phyloP scores from a whole-genome alignment of 129 eudicot species.

The Centella asiatica region DNA sequence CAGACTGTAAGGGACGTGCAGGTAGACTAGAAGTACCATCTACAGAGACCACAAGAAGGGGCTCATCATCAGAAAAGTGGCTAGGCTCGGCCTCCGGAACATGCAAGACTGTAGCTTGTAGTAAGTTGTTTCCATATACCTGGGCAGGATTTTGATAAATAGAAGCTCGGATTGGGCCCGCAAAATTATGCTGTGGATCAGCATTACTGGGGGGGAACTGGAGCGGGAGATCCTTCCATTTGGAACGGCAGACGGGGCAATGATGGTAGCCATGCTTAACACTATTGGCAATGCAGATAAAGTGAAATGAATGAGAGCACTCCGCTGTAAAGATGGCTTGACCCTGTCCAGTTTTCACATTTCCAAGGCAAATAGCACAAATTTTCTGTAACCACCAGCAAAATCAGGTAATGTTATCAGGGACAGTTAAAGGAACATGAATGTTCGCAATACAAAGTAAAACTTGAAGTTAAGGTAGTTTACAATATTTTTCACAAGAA shows the following conservation, averaged over 20 bases:
- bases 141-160: background rate
- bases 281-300: conserved; percentile 18
- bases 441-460: too few species aligned
- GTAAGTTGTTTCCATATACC: background rate
- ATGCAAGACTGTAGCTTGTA: background rate
- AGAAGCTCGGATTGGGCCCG: background rate
- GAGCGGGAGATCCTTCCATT: conserved; percentile 26
- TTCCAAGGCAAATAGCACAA: conserved; percentile 21
- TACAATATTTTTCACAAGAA: too few species aligned
- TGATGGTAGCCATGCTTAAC: conserved; percentile 10
- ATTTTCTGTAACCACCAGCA: conserved; percentile 18
- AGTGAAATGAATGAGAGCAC: conserved; percentile 32
- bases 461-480: too few species aligned
- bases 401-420: too few species aligned
- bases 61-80: conserved; percentile 24
- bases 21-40: background rate
- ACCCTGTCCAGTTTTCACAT: conserved; percentile 18
- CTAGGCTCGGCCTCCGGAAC: background rate
- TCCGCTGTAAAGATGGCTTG: conserved; percentile 33
- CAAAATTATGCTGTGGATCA: background rate
- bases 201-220: conserved; percentile 7
- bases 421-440: too few species aligned
- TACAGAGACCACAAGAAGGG: conserved; percentile 8
- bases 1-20: background rate
- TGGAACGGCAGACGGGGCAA: conserved; percentile 29